Percentiles rank a stretch among this genome's conserved stretches.
These are phyloP conservation scores for Euphorbia peplus DNA, from an alignment of 345 rosid genomes.

Conservation along the genomic window DNA sequence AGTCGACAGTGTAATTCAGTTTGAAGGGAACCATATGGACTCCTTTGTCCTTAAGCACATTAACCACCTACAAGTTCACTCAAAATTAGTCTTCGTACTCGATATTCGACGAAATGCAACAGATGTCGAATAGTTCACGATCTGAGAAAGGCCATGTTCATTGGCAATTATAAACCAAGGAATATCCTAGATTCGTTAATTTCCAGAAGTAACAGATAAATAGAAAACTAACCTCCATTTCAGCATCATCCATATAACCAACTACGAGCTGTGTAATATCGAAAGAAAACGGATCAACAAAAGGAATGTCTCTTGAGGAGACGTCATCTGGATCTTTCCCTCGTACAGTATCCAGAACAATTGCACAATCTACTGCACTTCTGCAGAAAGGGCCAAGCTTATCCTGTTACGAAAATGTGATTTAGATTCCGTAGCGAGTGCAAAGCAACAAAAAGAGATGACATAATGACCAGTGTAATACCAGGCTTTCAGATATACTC, in stretches of 20 bases:
- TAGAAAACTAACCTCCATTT: conserved; percentile 61
- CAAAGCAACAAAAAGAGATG: background rate
- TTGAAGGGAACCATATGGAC: conserved; percentile 78
- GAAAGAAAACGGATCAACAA: conserved; percentile 65
- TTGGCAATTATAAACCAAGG: background rate
- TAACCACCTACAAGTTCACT: conserved; percentile 47
- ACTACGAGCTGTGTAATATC: conserved; percentile 74
- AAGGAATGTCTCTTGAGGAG: conserved; percentile 69
- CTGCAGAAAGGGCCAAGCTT: conserved; percentile 84
- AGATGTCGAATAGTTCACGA: background rate
- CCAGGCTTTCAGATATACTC: conserved; percentile 91
- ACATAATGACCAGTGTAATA: conserved; percentile 14
- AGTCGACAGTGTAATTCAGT: conserved; percentile 65
- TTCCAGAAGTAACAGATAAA: background rate
- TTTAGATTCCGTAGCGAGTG: background rate
- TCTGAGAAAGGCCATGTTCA: background rate
- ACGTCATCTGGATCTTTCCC: conserved; percentile 79
- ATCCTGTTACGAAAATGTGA: conserved; percentile 46
- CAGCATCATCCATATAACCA: conserved; percentile 83
- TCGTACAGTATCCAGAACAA: conserved; percentile 58
- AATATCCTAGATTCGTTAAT: background rate
- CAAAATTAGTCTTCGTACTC: background rate
- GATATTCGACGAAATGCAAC: background rate
- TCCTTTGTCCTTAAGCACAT: conserved; percentile 67
- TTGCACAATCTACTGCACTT: conserved; percentile 58